These are phyloP conservation scores for Phycomyces blakesleeanus DNA, from an alignment of 192 early-diverging fungal species.

Conservation along the genomic window DNA sequence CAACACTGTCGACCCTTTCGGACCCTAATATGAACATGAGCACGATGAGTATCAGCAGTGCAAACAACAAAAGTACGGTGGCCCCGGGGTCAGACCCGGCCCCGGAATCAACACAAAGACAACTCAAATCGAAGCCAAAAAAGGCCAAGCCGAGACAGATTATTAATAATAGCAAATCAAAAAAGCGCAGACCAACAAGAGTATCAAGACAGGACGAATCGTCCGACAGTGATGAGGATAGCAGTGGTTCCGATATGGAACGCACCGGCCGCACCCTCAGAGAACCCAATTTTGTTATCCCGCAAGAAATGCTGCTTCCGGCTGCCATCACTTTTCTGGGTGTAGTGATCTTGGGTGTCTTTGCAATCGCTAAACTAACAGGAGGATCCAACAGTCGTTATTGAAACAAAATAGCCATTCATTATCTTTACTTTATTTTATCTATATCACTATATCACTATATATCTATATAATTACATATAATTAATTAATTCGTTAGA, in stretches of 20 bases:
- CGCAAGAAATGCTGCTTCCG: conserved; percentile 29
- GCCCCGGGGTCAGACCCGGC: background rate
- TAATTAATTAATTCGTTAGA: too few relatives aligned
- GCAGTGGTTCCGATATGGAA: background rate
- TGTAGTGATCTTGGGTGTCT: conserved; percentile 33
- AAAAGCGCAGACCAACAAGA: background rate
- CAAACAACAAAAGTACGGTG: too few relatives aligned
- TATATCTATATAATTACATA: too few relatives aligned
- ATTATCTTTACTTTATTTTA: background rate
- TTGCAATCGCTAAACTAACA: conserved; percentile 26
- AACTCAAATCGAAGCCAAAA: background rate
- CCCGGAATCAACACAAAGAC: background rate
- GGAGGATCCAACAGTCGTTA: background rate
- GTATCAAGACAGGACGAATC: background rate
- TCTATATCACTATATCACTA: too few relatives aligned
- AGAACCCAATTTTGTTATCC: conserved; percentile 5
- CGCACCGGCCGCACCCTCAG: background rate
- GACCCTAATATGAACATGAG: background rate
- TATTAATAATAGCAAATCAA: too few relatives aligned
- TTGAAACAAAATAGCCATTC: conserved; percentile 6
- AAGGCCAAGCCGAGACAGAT: too few relatives aligned
- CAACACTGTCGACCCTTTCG: background rate
- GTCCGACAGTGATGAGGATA: too few relatives aligned
- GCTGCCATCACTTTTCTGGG: conserved; percentile 35
- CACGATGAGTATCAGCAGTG: too few relatives aligned